These are phyloP conservation scores for Aspergillus pseudoterreus DNA, from an alignment of 2,329 filamentous ascomycete species.

Conservation along the genomic window DNA sequence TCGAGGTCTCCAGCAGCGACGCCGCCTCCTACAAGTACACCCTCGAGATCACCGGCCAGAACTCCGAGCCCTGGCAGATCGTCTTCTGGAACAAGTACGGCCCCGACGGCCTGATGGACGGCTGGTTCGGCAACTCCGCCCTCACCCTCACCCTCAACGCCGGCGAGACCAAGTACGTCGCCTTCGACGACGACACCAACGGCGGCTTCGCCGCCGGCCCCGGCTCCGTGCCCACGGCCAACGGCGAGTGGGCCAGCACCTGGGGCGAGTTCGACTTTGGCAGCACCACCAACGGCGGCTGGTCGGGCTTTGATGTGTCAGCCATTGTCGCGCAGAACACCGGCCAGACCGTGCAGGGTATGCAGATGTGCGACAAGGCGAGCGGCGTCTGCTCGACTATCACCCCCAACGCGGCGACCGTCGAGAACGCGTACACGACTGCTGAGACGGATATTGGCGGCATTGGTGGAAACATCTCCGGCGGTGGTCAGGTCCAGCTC, in stretches of 20 bases:
- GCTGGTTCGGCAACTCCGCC: constrained; percentile 34
- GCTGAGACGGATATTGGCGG: constrained; percentile 26
- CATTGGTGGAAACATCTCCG: constrained; percentile 31
- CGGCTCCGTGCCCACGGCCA: constrained; percentile 23
- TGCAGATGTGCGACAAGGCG: constrained; percentile 31
- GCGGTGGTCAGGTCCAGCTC: constrained; percentile 22
- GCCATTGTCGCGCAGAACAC: constrained; percentile 33
- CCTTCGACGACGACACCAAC: constrained; percentile 34
- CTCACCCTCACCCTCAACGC: constrained; percentile 28
- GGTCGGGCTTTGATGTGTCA: constrained; percentile 34
- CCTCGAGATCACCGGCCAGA: constrained; percentile 29
- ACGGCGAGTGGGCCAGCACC: constrained; percentile 28
- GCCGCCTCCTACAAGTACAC: constrained; percentile 36
- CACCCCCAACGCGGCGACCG: constrained; percentile 17
- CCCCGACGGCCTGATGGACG: constrained; percentile 28
- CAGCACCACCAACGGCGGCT: constrained; percentile 23
- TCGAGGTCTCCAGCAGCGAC: constrained; percentile 28
- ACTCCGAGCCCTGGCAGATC: constrained; percentile 31
- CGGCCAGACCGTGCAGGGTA: constrained; percentile 29
- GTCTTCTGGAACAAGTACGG: constrained; percentile 41
- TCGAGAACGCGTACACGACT: constrained; percentile 32
- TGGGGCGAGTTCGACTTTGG: constrained; percentile 37
- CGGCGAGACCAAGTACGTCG: constrained; percentile 35
- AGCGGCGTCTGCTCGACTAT: constrained; percentile 29
- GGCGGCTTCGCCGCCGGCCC: constrained; percentile 31